Base-by-base conservation (phyloP, 2,329 filamentous ascomycete species). In the Arthrobotrys musiformis region DNA sequence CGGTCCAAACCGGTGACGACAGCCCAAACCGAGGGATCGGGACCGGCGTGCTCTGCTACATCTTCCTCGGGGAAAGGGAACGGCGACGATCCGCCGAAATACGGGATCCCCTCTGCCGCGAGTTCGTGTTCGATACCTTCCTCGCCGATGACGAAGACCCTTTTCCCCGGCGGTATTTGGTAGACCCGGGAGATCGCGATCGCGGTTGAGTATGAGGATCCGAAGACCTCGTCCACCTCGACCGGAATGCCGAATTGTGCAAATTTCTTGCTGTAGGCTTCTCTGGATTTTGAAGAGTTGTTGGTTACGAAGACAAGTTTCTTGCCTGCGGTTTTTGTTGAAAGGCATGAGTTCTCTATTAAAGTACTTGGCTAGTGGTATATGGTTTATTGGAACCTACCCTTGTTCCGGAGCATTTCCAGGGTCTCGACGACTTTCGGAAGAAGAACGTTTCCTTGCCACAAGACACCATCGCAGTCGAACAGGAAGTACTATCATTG, bases 381-480 rank as follows among this genome's bases (percentile, higher is more conserved):
- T n/a, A n/a, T 19, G 7, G n/a, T n/a, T 42, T 42, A 7, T n/a
- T n/a, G 30, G 30, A 42, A 19, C 83, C 77, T 82, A 94, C 93
- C 93, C 89, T 89, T 92, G 70, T 89, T 90, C 82, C 93, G 90
- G 79, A 99, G 86, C 84, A 97, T 87, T 78, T 93, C 89, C 40
- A 99, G 85, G 0, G 93, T 97, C 84, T 97, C 93, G 3, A 92
- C 91, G 4, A 93, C 90, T 64, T 91, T 92, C 13, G 93, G 90
- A 81, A 95, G 97, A 9, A 97, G 86, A 83, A 94, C 91, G 82
- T 97, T 93, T 60, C 95, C 95, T 15, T 94, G 97, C 95, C 95
- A 99, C 76, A 99, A 86, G 40, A 99, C 95, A 82, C 94, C 95
- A 89, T 99, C 95, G 85, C 95, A 99, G 83, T 99, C 95, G 82